phyloP scores from a whole-genome alignment of 148 eudicot genomes.

The Rheum nobile region DNA sequence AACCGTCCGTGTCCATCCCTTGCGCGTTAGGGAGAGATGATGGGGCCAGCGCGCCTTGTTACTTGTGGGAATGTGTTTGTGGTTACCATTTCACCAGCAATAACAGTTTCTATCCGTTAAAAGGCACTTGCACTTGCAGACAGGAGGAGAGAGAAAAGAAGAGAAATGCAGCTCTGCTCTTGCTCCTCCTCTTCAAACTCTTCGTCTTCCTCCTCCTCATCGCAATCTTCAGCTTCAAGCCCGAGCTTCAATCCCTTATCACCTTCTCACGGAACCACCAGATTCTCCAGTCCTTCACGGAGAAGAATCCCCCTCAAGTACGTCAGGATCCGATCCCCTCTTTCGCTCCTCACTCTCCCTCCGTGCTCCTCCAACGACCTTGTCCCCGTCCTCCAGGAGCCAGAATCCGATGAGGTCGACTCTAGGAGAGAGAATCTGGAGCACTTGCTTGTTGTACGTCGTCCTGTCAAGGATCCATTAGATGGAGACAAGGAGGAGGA shows the following conservation, averaged over 20 bases:
- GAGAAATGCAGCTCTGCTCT: constrained; percentile 45
- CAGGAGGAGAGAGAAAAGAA: neutral
- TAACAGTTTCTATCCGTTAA: constrained; percentile 10
- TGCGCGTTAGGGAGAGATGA: too few relatives aligned
- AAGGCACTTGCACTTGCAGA: neutral
- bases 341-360: constrained; percentile 23
- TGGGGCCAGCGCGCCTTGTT: neutral
- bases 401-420: constrained; percentile 18
- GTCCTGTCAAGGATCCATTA: constrained; percentile 45
- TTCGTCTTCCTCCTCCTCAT: constrained; percentile 17
- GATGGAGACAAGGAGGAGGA: constrained; percentile 10
- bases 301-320: constrained; percentile 25
- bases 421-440: constrained; percentile 29
- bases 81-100: constrained; percentile 2
- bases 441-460: constrained; percentile 48
- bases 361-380: constrained; percentile 28
- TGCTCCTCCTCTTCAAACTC: constrained; percentile 23
- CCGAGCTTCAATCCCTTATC: constrained; percentile 29
- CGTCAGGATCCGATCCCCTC: constrained; percentile 18
- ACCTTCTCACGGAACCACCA: constrained; percentile 22
- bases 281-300: constrained; percentile 26
- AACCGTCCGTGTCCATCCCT: too few relatives aligned
- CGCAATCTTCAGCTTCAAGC: constrained; percentile 21
- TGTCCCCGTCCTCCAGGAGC: constrained; percentile 33
- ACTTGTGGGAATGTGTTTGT: neutral